A percentile compares a stretch with the other conserved stretches of the same genome.
Evolutionary conservation across 768 basidiomycete genomes (phyloP).

Genomic region (Agrocybe praecox): DNA sequence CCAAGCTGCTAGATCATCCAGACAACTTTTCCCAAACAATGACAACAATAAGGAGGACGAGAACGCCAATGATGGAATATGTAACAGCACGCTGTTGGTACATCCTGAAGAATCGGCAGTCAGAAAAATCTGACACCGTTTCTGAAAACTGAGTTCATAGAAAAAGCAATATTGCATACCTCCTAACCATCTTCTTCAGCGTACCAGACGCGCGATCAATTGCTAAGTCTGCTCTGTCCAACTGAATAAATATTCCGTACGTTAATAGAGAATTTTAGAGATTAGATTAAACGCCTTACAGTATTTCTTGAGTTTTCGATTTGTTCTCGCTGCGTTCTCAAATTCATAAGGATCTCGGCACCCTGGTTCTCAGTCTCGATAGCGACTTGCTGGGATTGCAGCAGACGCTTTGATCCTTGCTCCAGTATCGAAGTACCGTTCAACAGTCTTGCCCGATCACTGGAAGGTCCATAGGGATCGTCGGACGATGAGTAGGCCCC

Average conservation of each 20-base stretch:
- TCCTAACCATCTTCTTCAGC: slow-evolving; percentile 92
- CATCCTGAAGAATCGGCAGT: slow-evolving; percentile 65
- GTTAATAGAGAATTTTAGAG: background rate
- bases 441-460: slow-evolving; percentile 80
- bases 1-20: slow-evolving; percentile 20
- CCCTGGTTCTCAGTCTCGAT: slow-evolving; percentile 97
- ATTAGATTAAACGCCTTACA: slow-evolving; percentile 42
- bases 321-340: slow-evolving; percentile 88
- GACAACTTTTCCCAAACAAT: slow-evolving; percentile 80
- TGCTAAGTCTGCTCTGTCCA: slow-evolving; percentile 82
- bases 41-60: slow-evolving; percentile 80
- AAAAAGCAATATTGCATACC: slow-evolving; percentile 53
- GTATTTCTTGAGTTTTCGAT: slow-evolving; percentile 93
- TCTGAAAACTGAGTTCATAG: slow-evolving; percentile 8
- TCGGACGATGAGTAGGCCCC: slow-evolving; percentile 57
- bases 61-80: slow-evolving; percentile 80
- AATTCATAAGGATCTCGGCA: slow-evolving; percentile 85
- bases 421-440: slow-evolving; percentile 78
- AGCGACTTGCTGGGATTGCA: slow-evolving; percentile 90
- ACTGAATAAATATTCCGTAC: slow-evolving; percentile 41
- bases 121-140: slow-evolving; percentile 36
- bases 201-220: slow-evolving; percentile 93
- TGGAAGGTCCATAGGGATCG: slow-evolving; percentile 73
- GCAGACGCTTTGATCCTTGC: slow-evolving; percentile 82
- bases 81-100: slow-evolving; percentile 94